Conservation (phyloP, 2,329 filamentous ascomycete species). For the Penicillium expansum region DNA sequence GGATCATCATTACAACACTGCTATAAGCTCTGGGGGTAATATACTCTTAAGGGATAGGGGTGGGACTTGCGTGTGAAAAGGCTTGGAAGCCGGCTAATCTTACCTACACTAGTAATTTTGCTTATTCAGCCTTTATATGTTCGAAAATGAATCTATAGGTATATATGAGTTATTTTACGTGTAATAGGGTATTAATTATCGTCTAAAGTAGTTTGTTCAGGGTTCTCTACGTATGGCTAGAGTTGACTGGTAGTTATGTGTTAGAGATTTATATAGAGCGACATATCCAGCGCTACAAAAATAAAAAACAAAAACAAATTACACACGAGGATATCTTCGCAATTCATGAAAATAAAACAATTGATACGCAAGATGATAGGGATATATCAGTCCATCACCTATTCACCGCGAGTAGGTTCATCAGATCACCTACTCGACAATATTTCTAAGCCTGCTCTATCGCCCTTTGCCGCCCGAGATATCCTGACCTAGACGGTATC, state of each 20-base stretch:
- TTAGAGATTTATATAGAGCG: not conserved
- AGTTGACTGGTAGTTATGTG: not conserved
- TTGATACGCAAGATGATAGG: conserved; percentile 1
- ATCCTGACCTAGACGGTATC: conserved; percentile 81
- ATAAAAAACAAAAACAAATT: no score
- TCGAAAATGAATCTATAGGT: not conserved
- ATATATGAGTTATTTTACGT: not conserved
- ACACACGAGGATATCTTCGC: not conserved
- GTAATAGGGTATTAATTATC: not conserved
- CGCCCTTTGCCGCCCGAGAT: conserved; percentile 64
- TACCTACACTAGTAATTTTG: conserved; percentile 1
- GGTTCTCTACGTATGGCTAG: not conserved
- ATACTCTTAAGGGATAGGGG: not conserved
- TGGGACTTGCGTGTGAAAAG: not conserved
- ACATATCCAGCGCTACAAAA: not conserved
- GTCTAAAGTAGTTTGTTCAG: not conserved
- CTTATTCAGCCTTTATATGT: conserved; percentile 10
- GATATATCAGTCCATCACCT: conserved; percentile 1
- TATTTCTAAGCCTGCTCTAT: conserved; percentile 11
- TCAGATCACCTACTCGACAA: not conserved
- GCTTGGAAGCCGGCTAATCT: conserved; percentile 1
- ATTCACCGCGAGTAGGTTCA: not conserved
- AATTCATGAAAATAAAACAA: not conserved
- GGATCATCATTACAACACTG: conserved; percentile 7
- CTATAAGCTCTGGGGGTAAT: not conserved